Evolutionary conservation across 2,329 filamentous ascomycete genomes (phyloP).

Genomic region (Fusarium sterilihyphosum): DNA sequence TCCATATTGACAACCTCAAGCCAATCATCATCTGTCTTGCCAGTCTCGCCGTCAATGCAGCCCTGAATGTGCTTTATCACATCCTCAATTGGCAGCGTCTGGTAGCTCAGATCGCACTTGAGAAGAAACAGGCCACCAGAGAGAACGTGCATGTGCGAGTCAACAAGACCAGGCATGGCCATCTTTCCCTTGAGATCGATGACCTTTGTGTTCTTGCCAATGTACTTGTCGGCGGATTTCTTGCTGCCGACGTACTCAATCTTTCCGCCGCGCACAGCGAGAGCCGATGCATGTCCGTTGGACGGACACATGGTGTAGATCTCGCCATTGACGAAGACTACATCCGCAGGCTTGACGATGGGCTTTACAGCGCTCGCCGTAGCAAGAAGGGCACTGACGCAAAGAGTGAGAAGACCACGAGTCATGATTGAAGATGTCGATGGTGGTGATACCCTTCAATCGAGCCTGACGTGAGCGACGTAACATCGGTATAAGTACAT

Average conservation of each 20-base stretch:
- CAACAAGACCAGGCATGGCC: slow-evolving; percentile 45
- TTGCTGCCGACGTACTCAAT: slow-evolving; percentile 38
- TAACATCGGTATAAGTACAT: not conserved
- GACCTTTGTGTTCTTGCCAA: slow-evolving; percentile 39
- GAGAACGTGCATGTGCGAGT: slow-evolving; percentile 43
- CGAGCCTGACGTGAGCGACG: not conserved
- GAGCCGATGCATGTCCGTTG: slow-evolving; percentile 23
- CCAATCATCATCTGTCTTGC: slow-evolving; percentile 39
- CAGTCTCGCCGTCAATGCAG: slow-evolving; percentile 37
- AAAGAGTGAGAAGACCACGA: slow-evolving; percentile 28
- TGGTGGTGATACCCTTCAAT: not conserved
- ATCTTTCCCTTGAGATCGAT: slow-evolving; percentile 43
- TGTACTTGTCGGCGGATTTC: slow-evolving; percentile 28
- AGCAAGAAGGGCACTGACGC: slow-evolving; percentile 23
- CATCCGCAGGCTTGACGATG: slow-evolving; percentile 26
- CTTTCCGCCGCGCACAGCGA: slow-evolving; percentile 35
- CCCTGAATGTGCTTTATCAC: slow-evolving; percentile 36
- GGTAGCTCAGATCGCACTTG: slow-evolving; percentile 44
- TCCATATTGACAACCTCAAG: slow-evolving; percentile 43
- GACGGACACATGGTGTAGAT: slow-evolving; percentile 40
- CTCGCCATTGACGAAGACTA: slow-evolving; percentile 42
- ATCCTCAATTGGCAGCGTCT: slow-evolving; percentile 30
- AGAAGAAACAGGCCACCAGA: slow-evolving; percentile 38
- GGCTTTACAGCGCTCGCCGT: slow-evolving; percentile 1
- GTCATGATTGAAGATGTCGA: slow-evolving; percentile 19